These are phyloP conservation scores for Aspergillus amoenus DNA, from an alignment of 2,329 filamentous ascomycete genomes.

Conservation along the genomic window DNA sequence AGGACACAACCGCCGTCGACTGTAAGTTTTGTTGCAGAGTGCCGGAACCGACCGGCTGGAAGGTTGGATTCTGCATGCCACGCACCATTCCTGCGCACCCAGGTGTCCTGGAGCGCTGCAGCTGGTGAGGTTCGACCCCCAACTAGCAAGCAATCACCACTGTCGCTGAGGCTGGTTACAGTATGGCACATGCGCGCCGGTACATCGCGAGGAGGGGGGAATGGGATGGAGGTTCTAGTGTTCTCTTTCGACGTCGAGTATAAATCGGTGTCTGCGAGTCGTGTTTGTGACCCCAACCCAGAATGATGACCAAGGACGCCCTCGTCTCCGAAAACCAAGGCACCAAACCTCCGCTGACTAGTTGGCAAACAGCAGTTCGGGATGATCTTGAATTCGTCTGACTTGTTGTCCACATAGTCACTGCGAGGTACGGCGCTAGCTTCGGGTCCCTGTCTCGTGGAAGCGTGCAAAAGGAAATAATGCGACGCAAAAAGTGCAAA, in stretches of 20 bases:
- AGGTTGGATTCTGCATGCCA: constrained; percentile 69
- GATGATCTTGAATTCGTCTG: constrained; percentile 20
- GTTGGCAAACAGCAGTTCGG: constrained; percentile 33
- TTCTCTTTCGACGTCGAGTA: constrained; percentile 49
- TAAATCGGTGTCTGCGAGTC: constrained; percentile 49
- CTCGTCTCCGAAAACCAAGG: constrained; percentile 45
- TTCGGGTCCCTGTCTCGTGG: constrained; percentile 28
- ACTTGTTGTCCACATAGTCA: constrained; percentile 5
- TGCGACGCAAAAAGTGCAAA: constrained; percentile 82
- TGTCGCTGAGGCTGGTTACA: constrained; percentile 62
- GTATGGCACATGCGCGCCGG: constrained; percentile 69
- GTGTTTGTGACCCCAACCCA: constrained; percentile 46
- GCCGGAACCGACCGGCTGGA: constrained; percentile 72
- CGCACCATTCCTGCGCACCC: constrained; percentile 62
- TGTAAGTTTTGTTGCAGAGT: constrained; percentile 58
- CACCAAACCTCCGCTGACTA: constrained; percentile 61
- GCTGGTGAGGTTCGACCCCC: constrained; percentile 80
- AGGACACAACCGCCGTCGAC: constrained; percentile 49
- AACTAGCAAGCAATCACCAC: constrained; percentile 60
- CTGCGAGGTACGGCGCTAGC: not conserved
- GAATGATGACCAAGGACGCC: constrained; percentile 40
- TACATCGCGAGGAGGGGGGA: constrained; percentile 38
- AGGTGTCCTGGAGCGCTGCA: constrained; percentile 69
- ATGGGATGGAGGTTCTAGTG: constrained; percentile 47
- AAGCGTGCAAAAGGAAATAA: constrained; percentile 75